A percentile compares a stretch with the other conserved stretches of the same genome.
These are phyloP conservation scores for Trichodelitschia bisporula DNA, from an alignment of 495 filamentous ascomycete genomes.

Conservation along the genomic window DNA sequence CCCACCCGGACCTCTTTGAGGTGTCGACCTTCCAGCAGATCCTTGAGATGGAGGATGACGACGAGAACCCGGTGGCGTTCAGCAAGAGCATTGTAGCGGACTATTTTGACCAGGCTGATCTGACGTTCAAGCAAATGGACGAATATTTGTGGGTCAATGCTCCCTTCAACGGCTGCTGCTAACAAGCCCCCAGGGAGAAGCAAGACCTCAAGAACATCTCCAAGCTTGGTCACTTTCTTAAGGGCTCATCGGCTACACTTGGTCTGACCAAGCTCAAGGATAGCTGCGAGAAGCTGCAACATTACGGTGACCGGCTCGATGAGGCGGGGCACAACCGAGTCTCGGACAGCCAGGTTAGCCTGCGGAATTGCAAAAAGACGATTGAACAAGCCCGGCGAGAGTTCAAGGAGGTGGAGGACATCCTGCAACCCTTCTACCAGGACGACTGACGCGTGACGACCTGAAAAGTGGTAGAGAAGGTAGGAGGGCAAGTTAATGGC, in stretches of 20 bases:
- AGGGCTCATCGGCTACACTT: slow-evolving; percentile 92
- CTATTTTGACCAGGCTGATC: slow-evolving; percentile 79
- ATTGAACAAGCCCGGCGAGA: slow-evolving; percentile 48
- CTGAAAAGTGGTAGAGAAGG: too few relatives aligned
- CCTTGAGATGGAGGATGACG: slow-evolving; percentile 90
- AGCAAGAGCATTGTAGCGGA: slow-evolving; percentile 67
- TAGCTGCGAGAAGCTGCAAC: slow-evolving; percentile 86
- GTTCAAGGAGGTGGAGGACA: slow-evolving; percentile 46
- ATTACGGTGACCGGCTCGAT: slow-evolving; percentile 60
- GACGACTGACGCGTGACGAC: too few relatives aligned
- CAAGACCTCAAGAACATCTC: slow-evolving; percentile 50
- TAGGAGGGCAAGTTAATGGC: too few relatives aligned
- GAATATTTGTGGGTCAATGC: slow-evolving; percentile 32
- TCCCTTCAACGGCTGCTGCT: not conserved
- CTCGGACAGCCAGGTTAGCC: slow-evolving; percentile 33
- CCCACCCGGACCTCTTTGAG: too few relatives aligned
- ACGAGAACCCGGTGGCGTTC: slow-evolving; percentile 51
- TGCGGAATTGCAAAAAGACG: slow-evolving; percentile 42
- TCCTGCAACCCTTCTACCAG: slow-evolving; percentile 48
- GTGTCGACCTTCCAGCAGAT: slow-evolving; percentile 87
- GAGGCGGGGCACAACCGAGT: slow-evolving; percentile 43
- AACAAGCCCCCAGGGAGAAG: slow-evolving; percentile 23
- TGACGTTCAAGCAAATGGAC: slow-evolving; percentile 75
- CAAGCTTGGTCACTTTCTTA: slow-evolving; percentile 76
- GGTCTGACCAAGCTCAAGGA: slow-evolving; percentile 83